phyloP scores from a whole-genome alignment of 1,284 basidiomycete species.

The Fistulinella staudtii region DNA sequence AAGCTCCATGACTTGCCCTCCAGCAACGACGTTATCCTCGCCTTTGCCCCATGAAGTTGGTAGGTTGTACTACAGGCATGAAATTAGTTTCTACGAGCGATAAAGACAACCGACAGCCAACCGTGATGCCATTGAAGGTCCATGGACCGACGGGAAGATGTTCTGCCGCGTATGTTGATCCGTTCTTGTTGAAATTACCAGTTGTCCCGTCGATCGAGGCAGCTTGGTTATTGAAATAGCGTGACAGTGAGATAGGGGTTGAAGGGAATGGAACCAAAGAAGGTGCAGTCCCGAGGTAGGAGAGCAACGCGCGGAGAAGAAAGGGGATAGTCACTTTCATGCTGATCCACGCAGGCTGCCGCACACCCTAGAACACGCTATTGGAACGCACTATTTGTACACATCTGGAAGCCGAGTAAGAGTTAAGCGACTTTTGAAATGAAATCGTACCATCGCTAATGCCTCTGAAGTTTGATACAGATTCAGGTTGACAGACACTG shows the following conservation, averaged over 20 bases:
- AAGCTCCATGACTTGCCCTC: slow-evolving; percentile 37
- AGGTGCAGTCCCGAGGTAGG: not conserved
- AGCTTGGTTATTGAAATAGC: slow-evolving; percentile 37
- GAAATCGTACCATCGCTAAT: too few species aligned
- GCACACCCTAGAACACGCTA: too few species aligned
- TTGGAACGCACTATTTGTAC: too few species aligned
- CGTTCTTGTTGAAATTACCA: slow-evolving; percentile 36
- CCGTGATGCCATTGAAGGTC: slow-evolving; percentile 36
- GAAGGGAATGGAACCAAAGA: slow-evolving; percentile 19
- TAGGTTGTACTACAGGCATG: slow-evolving; percentile 37
- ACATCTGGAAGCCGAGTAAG: too few species aligned
- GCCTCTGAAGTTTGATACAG: too few species aligned
- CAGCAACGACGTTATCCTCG: slow-evolving; percentile 39
- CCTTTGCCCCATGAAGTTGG: slow-evolving; percentile 37
- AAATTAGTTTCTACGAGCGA: not conserved
- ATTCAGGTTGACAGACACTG: too few species aligned
- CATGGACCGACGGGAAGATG: slow-evolving; percentile 25
- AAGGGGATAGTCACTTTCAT: too few species aligned
- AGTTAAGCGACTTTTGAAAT: too few species aligned
- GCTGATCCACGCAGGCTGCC: slow-evolving; percentile 5
- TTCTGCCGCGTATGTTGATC: slow-evolving; percentile 36
- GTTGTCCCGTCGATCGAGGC: slow-evolving; percentile 35
- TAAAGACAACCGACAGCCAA: slow-evolving; percentile 10
- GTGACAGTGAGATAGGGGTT: slow-evolving; percentile 19
- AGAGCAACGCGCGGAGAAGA: not conserved